phyloP scores from a whole-genome alignment of 495 filamentous ascomycete species.

The Hypoxylon intermedium region DNA sequence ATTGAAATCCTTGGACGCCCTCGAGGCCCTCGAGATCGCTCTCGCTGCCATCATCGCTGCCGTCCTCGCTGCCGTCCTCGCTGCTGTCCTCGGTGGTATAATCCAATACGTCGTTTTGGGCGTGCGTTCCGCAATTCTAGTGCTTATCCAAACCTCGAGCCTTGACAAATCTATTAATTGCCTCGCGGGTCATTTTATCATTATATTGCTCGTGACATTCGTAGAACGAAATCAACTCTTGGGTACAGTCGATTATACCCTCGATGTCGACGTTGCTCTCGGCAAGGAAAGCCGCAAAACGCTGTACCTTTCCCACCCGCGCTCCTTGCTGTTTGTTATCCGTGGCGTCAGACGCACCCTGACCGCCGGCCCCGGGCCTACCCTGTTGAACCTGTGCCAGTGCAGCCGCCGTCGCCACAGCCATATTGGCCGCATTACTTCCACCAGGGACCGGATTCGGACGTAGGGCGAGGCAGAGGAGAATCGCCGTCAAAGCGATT shows the following conservation, averaged over 20 bases:
- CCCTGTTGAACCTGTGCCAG: slow-evolving; percentile 50
- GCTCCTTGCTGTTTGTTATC: slow-evolving; percentile 49
- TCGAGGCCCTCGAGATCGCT: too few species aligned
- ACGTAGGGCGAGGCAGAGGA: slow-evolving; percentile 81
- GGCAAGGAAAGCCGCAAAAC: slow-evolving; percentile 83
- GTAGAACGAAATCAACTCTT: slow-evolving; percentile 95
- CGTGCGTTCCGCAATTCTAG: background rate
- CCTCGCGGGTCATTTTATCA: slow-evolving; percentile 70
- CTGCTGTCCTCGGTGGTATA: background rate
- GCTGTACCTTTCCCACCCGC: slow-evolving; percentile 66
- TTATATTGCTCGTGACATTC: slow-evolving; percentile 89
- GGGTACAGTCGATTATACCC: slow-evolving; percentile 88
- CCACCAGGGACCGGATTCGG: slow-evolving; percentile 47
- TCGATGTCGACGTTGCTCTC: slow-evolving; percentile 93
- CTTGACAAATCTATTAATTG: slow-evolving; percentile 84
- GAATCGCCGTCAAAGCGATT: slow-evolving; percentile 87
- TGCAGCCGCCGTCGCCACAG: slow-evolving; percentile 49
- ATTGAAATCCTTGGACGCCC: too few species aligned
- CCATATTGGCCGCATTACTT: slow-evolving; percentile 44
- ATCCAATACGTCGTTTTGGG: background rate
- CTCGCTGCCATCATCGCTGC: too few species aligned
- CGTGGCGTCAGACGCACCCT: slow-evolving; percentile 19
- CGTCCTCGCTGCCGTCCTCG: too few species aligned
- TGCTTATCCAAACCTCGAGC: slow-evolving; percentile 79
- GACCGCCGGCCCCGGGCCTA: slow-evolving; percentile 39